Conservation (phyloP, 108 stramenopile species). For the Fistulifera pelliculosa region DNA sequence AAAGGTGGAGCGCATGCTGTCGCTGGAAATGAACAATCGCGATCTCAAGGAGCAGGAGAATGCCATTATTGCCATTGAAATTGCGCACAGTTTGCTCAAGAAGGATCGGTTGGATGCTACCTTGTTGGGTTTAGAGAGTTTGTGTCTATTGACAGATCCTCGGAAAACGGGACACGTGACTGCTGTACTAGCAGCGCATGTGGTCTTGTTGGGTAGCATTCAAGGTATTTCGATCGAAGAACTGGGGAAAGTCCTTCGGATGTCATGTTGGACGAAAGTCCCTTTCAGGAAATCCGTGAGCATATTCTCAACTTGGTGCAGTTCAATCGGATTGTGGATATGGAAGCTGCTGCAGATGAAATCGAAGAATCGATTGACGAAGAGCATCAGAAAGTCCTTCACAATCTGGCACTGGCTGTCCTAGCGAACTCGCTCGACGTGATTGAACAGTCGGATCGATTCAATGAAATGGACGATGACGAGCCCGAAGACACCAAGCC, state of each 20-base stretch:
- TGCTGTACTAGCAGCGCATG: conserved; percentile 69
- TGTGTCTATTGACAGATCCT: conserved; percentile 74
- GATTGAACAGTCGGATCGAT: conserved; percentile 32
- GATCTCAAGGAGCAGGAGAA: conserved; percentile 44
- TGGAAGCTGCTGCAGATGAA: conserved; percentile 35
- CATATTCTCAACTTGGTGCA: conserved; percentile 67
- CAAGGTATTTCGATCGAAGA: conserved; percentile 32
- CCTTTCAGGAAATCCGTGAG: conserved; percentile 74
- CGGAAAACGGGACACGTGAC: conserved; percentile 60
- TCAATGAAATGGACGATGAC: conserved; percentile 15
- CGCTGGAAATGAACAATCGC: conserved; percentile 14
- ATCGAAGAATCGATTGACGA: conserved; percentile 29
- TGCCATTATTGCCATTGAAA: conserved; percentile 70
- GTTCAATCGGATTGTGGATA: conserved; percentile 57
- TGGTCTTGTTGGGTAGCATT: conserved; percentile 64
- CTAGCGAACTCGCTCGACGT: conserved; percentile 76
- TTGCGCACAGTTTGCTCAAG: conserved; percentile 73
- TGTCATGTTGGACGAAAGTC: conserved; percentile 53
- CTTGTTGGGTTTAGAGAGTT: conserved; percentile 67
- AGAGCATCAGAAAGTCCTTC: conserved; percentile 54
- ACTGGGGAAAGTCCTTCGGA: conserved; percentile 4
- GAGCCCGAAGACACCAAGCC: conserved; percentile 34
- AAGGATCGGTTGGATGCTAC: conserved; percentile 85
- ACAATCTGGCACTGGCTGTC: conserved; percentile 74
- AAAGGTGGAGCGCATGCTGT: conserved; percentile 38